Evolutionary conservation across 176 grass and related monocot species (phyloP).

Genomic region (Aegilops longissima): DNA sequence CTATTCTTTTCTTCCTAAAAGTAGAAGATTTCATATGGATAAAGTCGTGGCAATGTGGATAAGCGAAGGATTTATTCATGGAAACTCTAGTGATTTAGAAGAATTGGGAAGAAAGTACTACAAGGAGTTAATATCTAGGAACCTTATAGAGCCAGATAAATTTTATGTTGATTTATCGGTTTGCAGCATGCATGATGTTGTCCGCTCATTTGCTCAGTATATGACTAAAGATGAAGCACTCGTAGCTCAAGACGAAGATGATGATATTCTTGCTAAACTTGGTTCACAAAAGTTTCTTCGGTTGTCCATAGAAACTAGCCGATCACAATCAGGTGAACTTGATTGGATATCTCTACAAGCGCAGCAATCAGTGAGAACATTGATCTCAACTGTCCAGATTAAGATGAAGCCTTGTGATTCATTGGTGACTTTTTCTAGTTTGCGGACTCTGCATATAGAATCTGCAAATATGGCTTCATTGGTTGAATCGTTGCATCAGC

Average conservation of each 20-base stretch:
- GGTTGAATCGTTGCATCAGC: not conserved
- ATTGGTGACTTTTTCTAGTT: not conserved
- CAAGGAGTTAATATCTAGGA: no score
- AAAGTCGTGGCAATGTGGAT: no score
- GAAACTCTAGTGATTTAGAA: no score
- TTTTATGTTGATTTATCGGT: accelerated
- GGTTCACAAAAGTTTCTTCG: not conserved
- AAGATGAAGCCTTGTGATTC: not conserved
- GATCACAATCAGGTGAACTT: not conserved
- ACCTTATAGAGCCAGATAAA: conserved; percentile 19
- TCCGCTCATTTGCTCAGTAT: conserved; percentile 23
- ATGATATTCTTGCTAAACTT: not conserved
- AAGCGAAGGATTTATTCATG: no score
- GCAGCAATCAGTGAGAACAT: not conserved
- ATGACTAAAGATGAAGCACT: conserved; percentile 1
- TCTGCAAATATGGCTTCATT: not conserved
- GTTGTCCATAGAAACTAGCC: not conserved
- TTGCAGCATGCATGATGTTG: conserved; percentile 36
- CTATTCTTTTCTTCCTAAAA: no score
- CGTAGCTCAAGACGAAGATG: not conserved
- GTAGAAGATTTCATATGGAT: no score
- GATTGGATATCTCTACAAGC: not conserved
- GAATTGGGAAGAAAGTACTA: no score
- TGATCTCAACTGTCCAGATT: not conserved
- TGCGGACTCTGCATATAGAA: conserved; percentile 10